Evolutionary conservation across 345 rosid genomes (phyloP).

Genomic region (Carallia pectinifolia): DNA sequence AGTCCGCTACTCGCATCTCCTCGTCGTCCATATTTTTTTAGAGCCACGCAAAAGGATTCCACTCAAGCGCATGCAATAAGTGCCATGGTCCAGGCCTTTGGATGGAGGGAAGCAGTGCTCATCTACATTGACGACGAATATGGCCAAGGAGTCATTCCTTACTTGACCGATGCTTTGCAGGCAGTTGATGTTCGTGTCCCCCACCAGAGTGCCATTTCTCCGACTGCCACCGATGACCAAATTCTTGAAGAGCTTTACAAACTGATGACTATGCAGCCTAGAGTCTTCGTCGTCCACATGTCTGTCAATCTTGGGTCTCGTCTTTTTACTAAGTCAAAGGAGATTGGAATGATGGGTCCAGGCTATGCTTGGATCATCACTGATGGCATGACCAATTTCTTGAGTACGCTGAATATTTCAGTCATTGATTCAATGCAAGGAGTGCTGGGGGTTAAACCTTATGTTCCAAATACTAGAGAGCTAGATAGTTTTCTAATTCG

Average conservation of each 20-base stretch:
- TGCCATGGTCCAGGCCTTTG: conserved; percentile 31
- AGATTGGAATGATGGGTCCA: conserved; percentile 44
- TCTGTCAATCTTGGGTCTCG: conserved; percentile 26
- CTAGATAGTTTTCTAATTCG: conserved; percentile 20
- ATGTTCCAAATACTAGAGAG: conserved; percentile 21
- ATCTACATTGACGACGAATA: conserved; percentile 36
- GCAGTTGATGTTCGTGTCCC: conserved; percentile 18
- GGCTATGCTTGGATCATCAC: conserved; percentile 54
- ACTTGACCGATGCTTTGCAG: conserved; percentile 35
- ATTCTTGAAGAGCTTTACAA: conserved; percentile 35
- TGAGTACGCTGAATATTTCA: background rate
- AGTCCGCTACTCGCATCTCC: conserved; percentile 32
- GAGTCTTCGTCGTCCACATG: conserved; percentile 56
- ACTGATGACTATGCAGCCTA: conserved; percentile 44
- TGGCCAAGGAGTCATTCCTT: conserved; percentile 39
- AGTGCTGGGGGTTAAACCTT: conserved; percentile 29
- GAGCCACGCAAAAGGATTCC: conserved; percentile 38
- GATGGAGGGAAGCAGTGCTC: conserved; percentile 41
- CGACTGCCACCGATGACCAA: conserved; percentile 33
- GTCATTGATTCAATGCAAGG: conserved; percentile 38
- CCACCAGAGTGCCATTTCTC: conserved; percentile 28
- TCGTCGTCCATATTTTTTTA: conserved; percentile 33
- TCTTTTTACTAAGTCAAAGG: conserved; percentile 35
- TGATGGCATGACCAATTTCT: conserved; percentile 14
- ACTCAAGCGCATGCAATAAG: conserved; percentile 44